Conservation (phyloP, 768 basidiomycete species). For the Russula foetens region DNA sequence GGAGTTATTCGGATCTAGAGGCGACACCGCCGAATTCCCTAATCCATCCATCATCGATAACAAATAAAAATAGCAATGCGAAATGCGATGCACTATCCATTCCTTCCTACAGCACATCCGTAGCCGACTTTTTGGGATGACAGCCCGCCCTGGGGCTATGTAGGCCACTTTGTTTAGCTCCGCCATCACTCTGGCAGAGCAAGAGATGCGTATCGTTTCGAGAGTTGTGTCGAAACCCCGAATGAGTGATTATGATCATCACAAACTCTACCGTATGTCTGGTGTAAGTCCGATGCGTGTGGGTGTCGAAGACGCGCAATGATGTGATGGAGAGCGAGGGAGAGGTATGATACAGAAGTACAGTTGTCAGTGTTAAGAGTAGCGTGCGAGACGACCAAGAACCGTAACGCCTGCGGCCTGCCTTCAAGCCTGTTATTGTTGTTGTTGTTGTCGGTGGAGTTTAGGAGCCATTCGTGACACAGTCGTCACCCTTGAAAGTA, state of each 20-base stretch:
- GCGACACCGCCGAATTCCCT: too few relatives aligned
- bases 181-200: too few relatives aligned
- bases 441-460: neutral
- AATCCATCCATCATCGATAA: too few relatives aligned
- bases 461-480: neutral
- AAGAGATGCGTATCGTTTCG: neutral
- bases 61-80: too few relatives aligned
- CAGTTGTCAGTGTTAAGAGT: constrained; percentile 2
- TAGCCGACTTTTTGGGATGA: too few relatives aligned
- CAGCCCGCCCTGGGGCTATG: too few relatives aligned
- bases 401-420: neutral
- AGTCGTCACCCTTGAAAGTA: neutral
- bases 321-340: neutral
- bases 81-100: too few relatives aligned
- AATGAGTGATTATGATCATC: neutral
- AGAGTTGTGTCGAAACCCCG: neutral
- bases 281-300: neutral
- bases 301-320: neutral
- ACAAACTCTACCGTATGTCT: neutral
- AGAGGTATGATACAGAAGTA: constrained; percentile 13
- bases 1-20: too few relatives aligned
- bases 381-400: neutral
- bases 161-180: too few relatives aligned
- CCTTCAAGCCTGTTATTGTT: too few relatives aligned
- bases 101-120: too few relatives aligned